A percentile compares a stretch with the other conserved stretches of the same genome.
Evolutionary conservation across 1,139 yeast species (phyloP).

Genomic region (Yamadazyma mexicana): DNA sequence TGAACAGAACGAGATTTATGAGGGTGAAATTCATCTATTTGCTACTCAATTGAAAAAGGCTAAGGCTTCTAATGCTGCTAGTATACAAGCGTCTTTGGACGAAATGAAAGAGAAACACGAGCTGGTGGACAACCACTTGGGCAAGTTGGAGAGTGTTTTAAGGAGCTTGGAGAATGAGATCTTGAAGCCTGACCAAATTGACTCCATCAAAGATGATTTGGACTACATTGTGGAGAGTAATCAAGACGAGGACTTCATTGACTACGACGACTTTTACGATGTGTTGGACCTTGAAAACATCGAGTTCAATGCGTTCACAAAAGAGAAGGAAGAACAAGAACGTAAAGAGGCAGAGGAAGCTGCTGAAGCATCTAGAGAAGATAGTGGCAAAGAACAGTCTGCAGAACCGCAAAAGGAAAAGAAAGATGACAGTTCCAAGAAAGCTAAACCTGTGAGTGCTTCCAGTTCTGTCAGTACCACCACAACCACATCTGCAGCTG

Average conservation of each 20-base stretch:
- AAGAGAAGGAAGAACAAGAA: constrained; percentile 23
- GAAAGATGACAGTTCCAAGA: constrained; percentile 9
- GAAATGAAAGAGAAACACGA: constrained; percentile 66
- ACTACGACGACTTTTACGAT: constrained; percentile 92
- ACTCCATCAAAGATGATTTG: constrained; percentile 84
- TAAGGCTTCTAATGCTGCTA: constrained; percentile 37
- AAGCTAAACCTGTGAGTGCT: constrained; percentile 3
- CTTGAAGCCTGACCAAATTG: constrained; percentile 77
- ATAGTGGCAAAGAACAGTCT: too few relatives aligned
- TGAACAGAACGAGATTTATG: constrained; percentile 77
- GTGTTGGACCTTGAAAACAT: constrained; percentile 71
- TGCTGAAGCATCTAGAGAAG: constrained; percentile 8
- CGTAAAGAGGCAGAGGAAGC: constrained; percentile 12
- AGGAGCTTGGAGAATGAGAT: constrained; percentile 81
- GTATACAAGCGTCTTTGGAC: constrained; percentile 52
- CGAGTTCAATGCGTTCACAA: constrained; percentile 27
- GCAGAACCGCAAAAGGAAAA: constrained; percentile 3
- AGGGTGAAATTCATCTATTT: constrained; percentile 70
- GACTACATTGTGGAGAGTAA: constrained; percentile 93
- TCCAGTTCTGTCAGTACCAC: constrained; percentile 4
- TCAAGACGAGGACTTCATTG: constrained; percentile 94
- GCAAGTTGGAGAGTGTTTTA: constrained; percentile 74
- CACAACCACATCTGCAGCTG: constrained; percentile 1
- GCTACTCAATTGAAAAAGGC: constrained; percentile 49
- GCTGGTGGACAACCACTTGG: constrained; percentile 78